Base-by-base conservation (phyloP, 2,329 filamentous ascomycete genomes). In the Colletotrichum nymphaeae region DNA sequence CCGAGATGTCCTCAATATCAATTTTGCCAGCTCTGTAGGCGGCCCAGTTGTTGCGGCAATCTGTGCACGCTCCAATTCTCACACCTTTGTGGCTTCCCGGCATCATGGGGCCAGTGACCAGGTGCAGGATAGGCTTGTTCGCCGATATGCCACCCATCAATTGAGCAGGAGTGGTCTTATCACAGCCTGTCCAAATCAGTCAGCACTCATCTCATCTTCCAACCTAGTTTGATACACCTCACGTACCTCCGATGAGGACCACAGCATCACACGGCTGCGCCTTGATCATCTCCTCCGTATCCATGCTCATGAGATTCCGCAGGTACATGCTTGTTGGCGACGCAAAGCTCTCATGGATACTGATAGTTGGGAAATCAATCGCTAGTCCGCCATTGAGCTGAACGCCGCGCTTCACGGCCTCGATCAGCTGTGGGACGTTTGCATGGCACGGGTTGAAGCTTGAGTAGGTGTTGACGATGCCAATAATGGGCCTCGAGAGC, bases 51-150 rank as follows among this genome's bases (percentile, higher is more conserved):
- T 90, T 93, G 12, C 93, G 85, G 72, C 93, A 95, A 76, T 95
- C 93, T 0, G 93, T 95, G 74, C 93, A 95, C 6, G 93, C 93
- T 1, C 93, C 93, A 1, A 95, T 88, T 0, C 93, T 84, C 2
- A 86, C 84, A 0, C 93, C 93, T 14, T 87, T 85, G 74, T 92
- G 88, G 52, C 89, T 93, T 0, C 93, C 93, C 0, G 93, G 92
- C 89, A 94, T 91, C 92, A 95, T 94, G 0, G 93, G 93, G 0
- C 93, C 93, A 0, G 92, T 94, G 0, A 94, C 88, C 0, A 94
- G 83, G 28, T 91, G 92, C 2, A 94, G 78, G 1, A 93, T 87
- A 0, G 92, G 92, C 78, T 94, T 94, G 75, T 94, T 93, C 0
- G 92, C 92, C 0, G 92, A 94, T 19, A 94, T 92, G 0, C 89